phyloP scores from a whole-genome alignment of 768 basidiomycete species.

The Russula ochroleuca region DNA sequence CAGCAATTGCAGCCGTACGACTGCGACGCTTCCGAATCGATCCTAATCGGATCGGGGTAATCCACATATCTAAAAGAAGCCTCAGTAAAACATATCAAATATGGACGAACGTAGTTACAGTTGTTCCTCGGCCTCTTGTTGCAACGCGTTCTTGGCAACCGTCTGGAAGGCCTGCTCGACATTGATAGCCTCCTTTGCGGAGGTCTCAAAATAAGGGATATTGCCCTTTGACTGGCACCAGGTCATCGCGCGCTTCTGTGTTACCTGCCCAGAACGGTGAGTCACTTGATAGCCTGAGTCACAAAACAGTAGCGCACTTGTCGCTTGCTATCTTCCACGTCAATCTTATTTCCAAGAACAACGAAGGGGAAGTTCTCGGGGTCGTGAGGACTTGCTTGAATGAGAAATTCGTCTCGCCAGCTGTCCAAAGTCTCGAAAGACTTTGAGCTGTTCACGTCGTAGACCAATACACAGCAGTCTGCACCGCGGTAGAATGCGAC shows the following conservation, averaged over 20 bases:
- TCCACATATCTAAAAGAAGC: slow-evolving; percentile 74
- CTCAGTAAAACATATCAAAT: slow-evolving; percentile 25
- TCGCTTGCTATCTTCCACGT: slow-evolving; percentile 97
- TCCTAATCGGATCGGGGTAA: slow-evolving; percentile 97
- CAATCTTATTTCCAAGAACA: slow-evolving; percentile 99
- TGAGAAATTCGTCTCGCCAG: slow-evolving; percentile 99
- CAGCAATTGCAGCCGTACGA: slow-evolving; percentile 90
- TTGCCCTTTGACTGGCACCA: slow-evolving; percentile 99
- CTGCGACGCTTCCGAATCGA: slow-evolving; percentile 89
- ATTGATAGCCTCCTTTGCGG: slow-evolving; percentile 99
- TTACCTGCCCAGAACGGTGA: slow-evolving; percentile 54
- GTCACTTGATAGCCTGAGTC: background rate
- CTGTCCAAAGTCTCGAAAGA: slow-evolving; percentile 98
- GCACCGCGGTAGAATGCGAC: slow-evolving; percentile 99
- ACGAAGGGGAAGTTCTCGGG: slow-evolving; percentile 99
- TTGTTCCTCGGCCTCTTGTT: slow-evolving; percentile 95
- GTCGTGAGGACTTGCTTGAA: slow-evolving; percentile 97
- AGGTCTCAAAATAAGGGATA: slow-evolving; percentile 99
- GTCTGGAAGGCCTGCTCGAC: slow-evolving; percentile 99
- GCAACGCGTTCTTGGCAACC: slow-evolving; percentile 98
- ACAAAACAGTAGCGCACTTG: slow-evolving; percentile 53
- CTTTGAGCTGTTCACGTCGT: slow-evolving; percentile 98
- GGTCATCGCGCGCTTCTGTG: slow-evolving; percentile 99
- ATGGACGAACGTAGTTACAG: slow-evolving; percentile 51
- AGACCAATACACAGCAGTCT: slow-evolving; percentile 98